A percentile compares a stretch with the other conserved stretches of the same genome.
Conservation (phyloP, 2,329 filamentous ascomycete genomes). For the Endoconidiophora polonica region DNA sequence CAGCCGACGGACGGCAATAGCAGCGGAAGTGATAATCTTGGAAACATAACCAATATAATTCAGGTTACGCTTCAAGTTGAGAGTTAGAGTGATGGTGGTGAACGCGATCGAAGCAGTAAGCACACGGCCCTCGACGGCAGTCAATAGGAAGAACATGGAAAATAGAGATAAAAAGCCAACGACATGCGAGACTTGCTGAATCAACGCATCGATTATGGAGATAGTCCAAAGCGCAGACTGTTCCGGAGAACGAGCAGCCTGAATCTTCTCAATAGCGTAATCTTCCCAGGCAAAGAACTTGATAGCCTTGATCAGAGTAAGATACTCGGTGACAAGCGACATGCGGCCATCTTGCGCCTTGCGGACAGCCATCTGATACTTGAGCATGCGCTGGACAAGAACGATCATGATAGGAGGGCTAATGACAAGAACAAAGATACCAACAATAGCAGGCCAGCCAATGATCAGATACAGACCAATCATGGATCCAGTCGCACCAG, state of each 20-base stretch:
- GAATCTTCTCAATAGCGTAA: conserved; percentile 33
- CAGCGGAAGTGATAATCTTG: conserved; percentile 25
- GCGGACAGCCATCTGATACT: conserved; percentile 34
- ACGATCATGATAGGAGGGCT: conserved; percentile 33
- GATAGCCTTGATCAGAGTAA: conserved; percentile 39
- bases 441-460: conserved; percentile 38
- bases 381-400: conserved; percentile 32
- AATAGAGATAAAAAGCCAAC: conserved; percentile 36
- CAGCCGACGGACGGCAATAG: conserved; percentile 33
- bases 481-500: conserved; percentile 30
- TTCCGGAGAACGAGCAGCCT: conserved; percentile 31
- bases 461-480: conserved; percentile 37
- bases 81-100: conserved; percentile 36
- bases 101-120: conserved; percentile 41
- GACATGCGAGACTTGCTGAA: conserved; percentile 33
- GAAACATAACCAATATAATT: conserved; percentile 16
- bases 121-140: conserved; percentile 28
- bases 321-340: conserved; percentile 40
- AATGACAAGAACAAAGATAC: conserved; percentile 30
- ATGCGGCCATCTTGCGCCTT: conserved; percentile 39
- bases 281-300: conserved; percentile 47
- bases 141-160: conserved; percentile 36
- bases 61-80: conserved; percentile 35
- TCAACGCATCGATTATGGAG: conserved; percentile 28
- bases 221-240: conserved; percentile 38